Evolutionary conservation across 1,284 basidiomycete species (phyloP).

Genomic region (Fomitiporia mediterranea): DNA sequence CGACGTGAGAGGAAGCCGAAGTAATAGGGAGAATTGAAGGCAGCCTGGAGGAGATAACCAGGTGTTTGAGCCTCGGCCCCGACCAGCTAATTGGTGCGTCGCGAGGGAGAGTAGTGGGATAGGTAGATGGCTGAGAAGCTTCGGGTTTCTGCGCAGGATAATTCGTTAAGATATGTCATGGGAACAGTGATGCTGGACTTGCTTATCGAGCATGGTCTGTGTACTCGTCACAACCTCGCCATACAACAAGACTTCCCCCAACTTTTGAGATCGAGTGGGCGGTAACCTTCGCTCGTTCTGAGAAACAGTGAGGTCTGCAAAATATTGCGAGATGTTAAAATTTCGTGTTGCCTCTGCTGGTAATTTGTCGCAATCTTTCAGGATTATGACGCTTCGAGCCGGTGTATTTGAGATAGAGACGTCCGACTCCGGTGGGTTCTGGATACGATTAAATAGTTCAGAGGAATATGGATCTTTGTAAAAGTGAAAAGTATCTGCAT

Average conservation of each 20-base stretch:
- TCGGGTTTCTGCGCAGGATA: conserved; percentile 60
- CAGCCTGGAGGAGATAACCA: conserved; percentile 95
- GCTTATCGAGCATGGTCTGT: conserved; percentile 94
- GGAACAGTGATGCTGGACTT: conserved; percentile 29
- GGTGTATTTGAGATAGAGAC: conserved; percentile 18
- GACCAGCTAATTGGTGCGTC: conserved; percentile 81
- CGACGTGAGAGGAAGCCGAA: conserved; percentile 52
- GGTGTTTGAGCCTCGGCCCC: conserved; percentile 85
- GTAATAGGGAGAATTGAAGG: conserved; percentile 80
- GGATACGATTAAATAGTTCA: conserved; percentile 23
- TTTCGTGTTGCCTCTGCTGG: conserved; percentile 43
- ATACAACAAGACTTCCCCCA: conserved; percentile 81
- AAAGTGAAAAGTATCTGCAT: conserved; percentile 16
- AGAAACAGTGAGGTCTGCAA: conserved; percentile 29
- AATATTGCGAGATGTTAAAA: conserved; percentile 53
- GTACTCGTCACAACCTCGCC: conserved; percentile 91
- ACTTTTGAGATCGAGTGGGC: conserved; percentile 29
- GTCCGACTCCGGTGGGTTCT: conserved; percentile 43
- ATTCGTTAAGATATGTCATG: conserved; percentile 1
- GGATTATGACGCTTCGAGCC: conserved; percentile 41
- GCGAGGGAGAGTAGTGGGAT: conserved; percentile 80
- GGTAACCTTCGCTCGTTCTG: conserved; percentile 16
- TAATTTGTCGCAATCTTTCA: conserved; percentile 40
- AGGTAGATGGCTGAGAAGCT: conserved; percentile 66
- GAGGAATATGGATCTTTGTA: not conserved